phyloP scores from a whole-genome alignment of 2,329 filamentous ascomycete genomes.

The Talaromyces sp. region DNA sequence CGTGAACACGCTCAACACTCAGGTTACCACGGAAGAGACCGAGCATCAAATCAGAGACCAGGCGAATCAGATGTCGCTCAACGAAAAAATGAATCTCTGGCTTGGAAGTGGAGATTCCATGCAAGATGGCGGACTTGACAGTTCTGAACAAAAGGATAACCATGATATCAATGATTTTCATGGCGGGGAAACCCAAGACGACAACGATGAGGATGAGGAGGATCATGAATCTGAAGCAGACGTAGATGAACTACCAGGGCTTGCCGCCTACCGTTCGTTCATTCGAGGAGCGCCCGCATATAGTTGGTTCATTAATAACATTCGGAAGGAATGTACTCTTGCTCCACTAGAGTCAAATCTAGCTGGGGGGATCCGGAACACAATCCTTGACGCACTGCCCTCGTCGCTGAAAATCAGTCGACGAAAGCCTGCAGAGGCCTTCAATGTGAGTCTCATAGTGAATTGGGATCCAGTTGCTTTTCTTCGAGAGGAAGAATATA shows the following conservation, averaged over 20 bases:
- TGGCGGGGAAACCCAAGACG: neutral
- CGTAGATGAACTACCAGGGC: constrained; percentile 6
- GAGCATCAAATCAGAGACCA: neutral
- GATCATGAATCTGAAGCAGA: neutral
- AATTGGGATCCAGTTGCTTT: constrained; percentile 12
- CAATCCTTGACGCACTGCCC: neutral
- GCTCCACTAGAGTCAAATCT: constrained; percentile 1
- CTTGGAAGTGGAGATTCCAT: neutral
- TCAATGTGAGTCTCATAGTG: constrained; percentile 6
- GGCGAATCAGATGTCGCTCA: constrained; percentile 4
- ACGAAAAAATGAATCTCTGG: constrained; percentile 15
- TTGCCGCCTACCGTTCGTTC: neutral
- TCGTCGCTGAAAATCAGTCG: constrained; percentile 9
- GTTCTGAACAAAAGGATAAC: neutral
- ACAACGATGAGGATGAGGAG: neutral
- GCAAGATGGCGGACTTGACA: neutral
- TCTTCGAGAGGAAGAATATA: constrained; percentile 2
- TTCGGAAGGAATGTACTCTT: constrained; percentile 6
- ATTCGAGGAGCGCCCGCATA: constrained; percentile 10
- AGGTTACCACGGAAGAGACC: neutral
- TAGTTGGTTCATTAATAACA: constrained; percentile 7
- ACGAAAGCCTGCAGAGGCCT: constrained; percentile 2
- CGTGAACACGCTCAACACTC: neutral
- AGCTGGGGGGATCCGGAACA: constrained; percentile 2
- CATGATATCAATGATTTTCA: neutral